Conservation (phyloP, 371 early-diverging fungal species). For the Thermomucor indicae-seudaticae region DNA sequence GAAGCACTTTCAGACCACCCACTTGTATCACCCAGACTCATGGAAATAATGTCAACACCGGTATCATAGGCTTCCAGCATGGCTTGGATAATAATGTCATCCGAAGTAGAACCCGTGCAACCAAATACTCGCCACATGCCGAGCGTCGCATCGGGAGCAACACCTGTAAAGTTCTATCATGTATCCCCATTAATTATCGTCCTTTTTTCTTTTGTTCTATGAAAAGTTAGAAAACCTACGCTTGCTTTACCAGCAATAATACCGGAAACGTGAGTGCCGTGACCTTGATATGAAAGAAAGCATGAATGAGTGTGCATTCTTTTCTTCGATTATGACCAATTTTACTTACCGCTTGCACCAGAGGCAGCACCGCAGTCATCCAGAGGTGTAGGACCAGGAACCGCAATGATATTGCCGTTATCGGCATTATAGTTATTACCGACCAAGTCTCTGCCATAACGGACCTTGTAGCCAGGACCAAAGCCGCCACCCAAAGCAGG, state of each 20-base stretch:
- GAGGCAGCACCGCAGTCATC: slow-evolving; percentile 36
- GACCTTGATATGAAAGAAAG: slow-evolving; percentile 24
- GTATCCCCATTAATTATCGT: neutral
- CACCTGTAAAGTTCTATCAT: slow-evolving; percentile 48
- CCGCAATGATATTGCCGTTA: slow-evolving; percentile 11
- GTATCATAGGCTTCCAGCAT: slow-evolving; percentile 55
- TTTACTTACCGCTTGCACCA: slow-evolving; percentile 23
- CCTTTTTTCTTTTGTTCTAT: neutral
- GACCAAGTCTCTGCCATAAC: slow-evolving; percentile 58
- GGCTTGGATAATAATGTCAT: slow-evolving; percentile 60
- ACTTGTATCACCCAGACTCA: slow-evolving; percentile 63
- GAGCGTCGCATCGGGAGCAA: slow-evolving; percentile 55
- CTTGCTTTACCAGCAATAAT: slow-evolving; percentile 54
- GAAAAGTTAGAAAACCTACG: slow-evolving; percentile 17
- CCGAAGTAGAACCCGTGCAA: slow-evolving; percentile 49
- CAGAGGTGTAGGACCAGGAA: slow-evolving; percentile 31
- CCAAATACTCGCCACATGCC: slow-evolving; percentile 60
- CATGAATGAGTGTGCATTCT: neutral
- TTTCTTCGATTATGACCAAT: neutral
- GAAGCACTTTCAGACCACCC: slow-evolving; percentile 45
- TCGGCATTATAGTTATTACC: slow-evolving; percentile 45
- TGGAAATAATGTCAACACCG: slow-evolving; percentile 54
- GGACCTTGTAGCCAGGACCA: slow-evolving; percentile 54
- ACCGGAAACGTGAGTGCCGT: slow-evolving; percentile 67
- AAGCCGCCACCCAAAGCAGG: slow-evolving; percentile 73